A percentile compares a stretch with the other conserved stretches of the same genome.
phyloP scores from a whole-genome alignment of 78 protist species.

The Dictyostelium capitatum region DNA sequence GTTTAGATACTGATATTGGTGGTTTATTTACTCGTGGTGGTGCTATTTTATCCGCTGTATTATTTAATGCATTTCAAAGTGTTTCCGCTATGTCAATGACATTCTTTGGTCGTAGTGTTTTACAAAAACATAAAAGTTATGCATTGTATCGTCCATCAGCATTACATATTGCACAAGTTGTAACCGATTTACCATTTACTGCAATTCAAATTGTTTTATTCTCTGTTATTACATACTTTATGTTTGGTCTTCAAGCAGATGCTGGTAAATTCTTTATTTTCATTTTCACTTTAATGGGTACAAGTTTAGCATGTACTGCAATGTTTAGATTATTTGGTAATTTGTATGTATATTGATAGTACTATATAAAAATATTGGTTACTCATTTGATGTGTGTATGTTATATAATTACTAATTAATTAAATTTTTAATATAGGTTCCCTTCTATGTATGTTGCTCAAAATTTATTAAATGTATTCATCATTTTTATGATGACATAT shows the following conservation, averaged over 20 bases:
- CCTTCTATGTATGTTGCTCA: slow-evolving; percentile 19
- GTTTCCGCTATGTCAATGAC: slow-evolving; percentile 53
- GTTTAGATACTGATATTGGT: neutral
- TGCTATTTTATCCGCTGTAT: slow-evolving; percentile 27
- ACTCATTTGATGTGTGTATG: neutral
- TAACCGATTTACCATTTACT: slow-evolving; percentile 50
- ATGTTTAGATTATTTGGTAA: slow-evolving; percentile 61
- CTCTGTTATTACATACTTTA: slow-evolving; percentile 44
- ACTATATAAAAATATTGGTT: slow-evolving; percentile 25
- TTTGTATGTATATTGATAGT: too few relatives aligned
- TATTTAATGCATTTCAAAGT: slow-evolving; percentile 41
- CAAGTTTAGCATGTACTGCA: slow-evolving; percentile 10
- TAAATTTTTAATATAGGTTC: neutral
- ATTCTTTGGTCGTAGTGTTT: slow-evolving; percentile 53
- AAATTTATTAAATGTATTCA: slow-evolving; percentile 4
- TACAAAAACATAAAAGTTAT: slow-evolving; percentile 61
- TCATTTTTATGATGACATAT: slow-evolving; percentile 42
- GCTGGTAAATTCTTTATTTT: slow-evolving; percentile 68
- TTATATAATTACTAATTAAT: neutral
- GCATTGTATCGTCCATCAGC: slow-evolving; percentile 75
- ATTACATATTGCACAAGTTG: slow-evolving; percentile 64
- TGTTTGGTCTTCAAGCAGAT: slow-evolving; percentile 52
- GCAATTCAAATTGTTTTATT: slow-evolving; percentile 39
- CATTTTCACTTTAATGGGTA: slow-evolving; percentile 31
- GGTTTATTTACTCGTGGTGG: slow-evolving; percentile 75